Evolutionary conservation across 495 filamentous ascomycete genomes (phyloP).

Genomic region (Penicillium bialowiezense): DNA sequence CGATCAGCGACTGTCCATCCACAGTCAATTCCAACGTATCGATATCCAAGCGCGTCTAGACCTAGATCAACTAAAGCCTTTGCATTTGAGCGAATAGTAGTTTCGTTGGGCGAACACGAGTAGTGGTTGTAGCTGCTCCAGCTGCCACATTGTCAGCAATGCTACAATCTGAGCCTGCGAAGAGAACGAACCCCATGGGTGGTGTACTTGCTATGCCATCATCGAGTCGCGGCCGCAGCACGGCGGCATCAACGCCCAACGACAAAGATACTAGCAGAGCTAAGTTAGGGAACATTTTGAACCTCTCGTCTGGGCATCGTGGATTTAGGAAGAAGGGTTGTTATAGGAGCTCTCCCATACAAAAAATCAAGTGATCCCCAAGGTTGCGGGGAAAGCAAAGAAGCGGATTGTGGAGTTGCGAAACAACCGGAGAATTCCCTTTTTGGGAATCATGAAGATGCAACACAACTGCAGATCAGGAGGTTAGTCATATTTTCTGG

Average conservation of each 20-base stretch:
- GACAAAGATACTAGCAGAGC: neutral
- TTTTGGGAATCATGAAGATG: neutral
- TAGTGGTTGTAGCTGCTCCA: slow-evolving; percentile 60
- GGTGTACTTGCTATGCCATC: slow-evolving; percentile 30
- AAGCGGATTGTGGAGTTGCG: neutral
- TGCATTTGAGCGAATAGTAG: slow-evolving; percentile 49
- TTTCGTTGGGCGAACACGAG: slow-evolving; percentile 45
- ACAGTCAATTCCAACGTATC: slow-evolving; percentile 56
- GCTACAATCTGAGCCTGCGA: neutral
- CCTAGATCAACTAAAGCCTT: slow-evolving; percentile 54
- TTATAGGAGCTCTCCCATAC: too few species aligned
- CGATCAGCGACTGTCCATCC: slow-evolving; percentile 50
- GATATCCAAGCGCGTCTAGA: slow-evolving; percentile 48
- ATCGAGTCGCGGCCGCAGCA: slow-evolving; percentile 14
- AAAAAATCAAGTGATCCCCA: neutral
- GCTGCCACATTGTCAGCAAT: slow-evolving; percentile 15
- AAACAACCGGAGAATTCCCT: neutral
- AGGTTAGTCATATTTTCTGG: too few species aligned
- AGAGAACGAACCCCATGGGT: slow-evolving; percentile 30
- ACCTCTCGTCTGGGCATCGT: neutral
- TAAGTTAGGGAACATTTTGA: neutral
- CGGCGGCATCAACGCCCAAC: neutral
- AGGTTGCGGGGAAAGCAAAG: neutral
- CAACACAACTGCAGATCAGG: neutral
- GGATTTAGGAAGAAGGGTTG: too few species aligned